phyloP scores from a whole-genome alignment of 257 asterid species.

The Solanum lignicaule region DNA sequence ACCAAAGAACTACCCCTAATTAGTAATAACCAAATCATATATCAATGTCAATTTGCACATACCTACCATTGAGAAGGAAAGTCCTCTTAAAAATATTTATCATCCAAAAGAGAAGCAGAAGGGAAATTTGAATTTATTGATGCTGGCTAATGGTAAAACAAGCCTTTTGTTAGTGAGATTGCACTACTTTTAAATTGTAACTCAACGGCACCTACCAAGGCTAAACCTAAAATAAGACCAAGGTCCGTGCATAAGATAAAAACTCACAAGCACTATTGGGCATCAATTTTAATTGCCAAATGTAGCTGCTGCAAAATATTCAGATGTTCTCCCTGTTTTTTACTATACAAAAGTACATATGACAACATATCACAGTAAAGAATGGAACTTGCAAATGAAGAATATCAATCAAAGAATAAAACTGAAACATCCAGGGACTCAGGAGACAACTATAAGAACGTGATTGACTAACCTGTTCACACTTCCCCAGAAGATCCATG shows the following conservation, averaged over 20 bases:
- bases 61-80: not conserved
- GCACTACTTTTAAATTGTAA: not conserved
- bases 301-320: not conserved
- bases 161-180: not conserved
- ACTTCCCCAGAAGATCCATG: slow-evolving; percentile 81
- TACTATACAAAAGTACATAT: not conserved
- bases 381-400: not conserved
- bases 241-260: not conserved
- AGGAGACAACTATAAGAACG: not conserved
- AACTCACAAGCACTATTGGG: not conserved
- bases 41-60: not conserved
- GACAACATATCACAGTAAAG: not conserved
- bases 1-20: not conserved
- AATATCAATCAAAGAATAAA: not conserved
- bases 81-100: not conserved
- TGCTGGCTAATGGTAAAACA: not conserved
- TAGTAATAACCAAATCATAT: not conserved
- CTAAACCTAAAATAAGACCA: not conserved
- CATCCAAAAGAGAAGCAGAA: not conserved
- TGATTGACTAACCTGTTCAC: slow-evolving; percentile 71
- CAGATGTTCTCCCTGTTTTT: not conserved
- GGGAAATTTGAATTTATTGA: not conserved
- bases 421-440: not conserved
- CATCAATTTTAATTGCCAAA: not conserved
- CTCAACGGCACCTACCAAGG: not conserved